Evolutionary conservation across 768 basidiomycete genomes (phyloP).

Genomic region (Daedalea quercina): DNA sequence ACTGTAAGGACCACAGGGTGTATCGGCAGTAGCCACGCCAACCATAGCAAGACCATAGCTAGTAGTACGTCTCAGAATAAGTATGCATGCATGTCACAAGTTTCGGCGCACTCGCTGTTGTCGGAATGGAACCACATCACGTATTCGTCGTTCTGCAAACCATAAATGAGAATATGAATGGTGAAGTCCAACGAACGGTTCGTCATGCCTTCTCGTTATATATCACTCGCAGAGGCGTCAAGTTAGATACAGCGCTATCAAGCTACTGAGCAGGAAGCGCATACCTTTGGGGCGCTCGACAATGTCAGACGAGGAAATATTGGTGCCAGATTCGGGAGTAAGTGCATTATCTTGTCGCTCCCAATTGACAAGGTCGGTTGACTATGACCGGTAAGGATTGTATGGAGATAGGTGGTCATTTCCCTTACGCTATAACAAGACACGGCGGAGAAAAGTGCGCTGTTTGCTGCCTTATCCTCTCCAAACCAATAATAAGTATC

Average conservation of each 20-base stretch:
- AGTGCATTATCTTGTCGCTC: slow-evolving; percentile 53
- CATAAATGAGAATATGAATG: background rate
- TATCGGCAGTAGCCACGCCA: slow-evolving; percentile 51
- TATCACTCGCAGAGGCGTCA: slow-evolving; percentile 29
- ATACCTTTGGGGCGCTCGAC: slow-evolving; percentile 60
- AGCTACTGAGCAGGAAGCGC: background rate
- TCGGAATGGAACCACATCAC: slow-evolving; percentile 74
- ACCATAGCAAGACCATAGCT: slow-evolving; percentile 63
- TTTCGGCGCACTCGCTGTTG: slow-evolving; percentile 40
- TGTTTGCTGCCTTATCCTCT: slow-evolving; percentile 55
- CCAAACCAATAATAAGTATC: slow-evolving; percentile 57
- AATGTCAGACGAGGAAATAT: slow-evolving; percentile 50
- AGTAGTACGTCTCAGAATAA: too few relatives aligned
- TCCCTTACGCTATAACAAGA: slow-evolving; percentile 44
- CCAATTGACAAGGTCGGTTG: slow-evolving; percentile 48
- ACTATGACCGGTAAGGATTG: slow-evolving; percentile 21
- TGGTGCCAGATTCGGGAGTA: slow-evolving; percentile 44
- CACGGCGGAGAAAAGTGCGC: slow-evolving; percentile 49
- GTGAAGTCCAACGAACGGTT: background rate
- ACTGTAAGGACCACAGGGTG: slow-evolving; percentile 55
- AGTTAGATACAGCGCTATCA: background rate
- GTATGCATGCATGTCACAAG: background rate
- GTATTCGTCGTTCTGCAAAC: slow-evolving; percentile 46
- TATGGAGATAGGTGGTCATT: background rate
- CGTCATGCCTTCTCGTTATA: slow-evolving; percentile 42